Evolutionary conservation across 345 rosid species (phyloP).

Genomic region (sweet orange (Citrus sinensis)): DNA sequence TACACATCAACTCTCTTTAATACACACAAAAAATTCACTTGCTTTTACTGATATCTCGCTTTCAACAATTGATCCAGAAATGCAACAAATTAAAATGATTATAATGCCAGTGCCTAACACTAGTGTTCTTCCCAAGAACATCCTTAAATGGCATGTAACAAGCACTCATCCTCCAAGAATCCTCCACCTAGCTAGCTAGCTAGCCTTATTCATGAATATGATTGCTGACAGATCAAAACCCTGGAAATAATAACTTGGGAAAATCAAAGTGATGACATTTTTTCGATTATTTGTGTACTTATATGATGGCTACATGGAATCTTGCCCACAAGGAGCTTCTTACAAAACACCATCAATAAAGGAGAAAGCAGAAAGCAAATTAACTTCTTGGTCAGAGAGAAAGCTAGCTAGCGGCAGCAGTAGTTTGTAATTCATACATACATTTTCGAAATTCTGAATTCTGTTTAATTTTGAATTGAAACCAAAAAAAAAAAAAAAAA

Average conservation of each 20-base stretch:
- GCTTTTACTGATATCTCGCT: constrained; percentile 17
- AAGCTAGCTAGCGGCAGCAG: background rate
- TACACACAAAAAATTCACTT: background rate
- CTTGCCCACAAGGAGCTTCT: constrained; percentile 24
- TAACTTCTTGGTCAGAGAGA: constrained; percentile 1
- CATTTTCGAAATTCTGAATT: background rate
- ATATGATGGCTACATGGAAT: constrained; percentile 35
- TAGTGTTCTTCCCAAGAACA: constrained; percentile 5
- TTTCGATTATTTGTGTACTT: constrained; percentile 12
- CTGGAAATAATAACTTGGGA: constrained; percentile 15
- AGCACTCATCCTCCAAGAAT: constrained; percentile 21
- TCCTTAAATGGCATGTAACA: constrained; percentile 23
- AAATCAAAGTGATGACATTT: constrained; percentile 24
- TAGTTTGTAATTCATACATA: background rate
- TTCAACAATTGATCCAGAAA: constrained; percentile 12
- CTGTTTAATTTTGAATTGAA: background rate
- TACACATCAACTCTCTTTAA: background rate
- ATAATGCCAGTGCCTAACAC: background rate
- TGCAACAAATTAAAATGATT: background rate
- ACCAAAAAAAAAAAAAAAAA: background rate
- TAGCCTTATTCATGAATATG: constrained; percentile 10
- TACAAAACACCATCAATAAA: constrained; percentile 17
- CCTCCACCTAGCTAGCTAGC: constrained; percentile 3
- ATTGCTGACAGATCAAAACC: constrained; percentile 26
- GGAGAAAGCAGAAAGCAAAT: background rate